A percentile compares a stretch with the other conserved stretches of the same genome.
Evolutionary conservation across 2,329 filamentous ascomycete species (phyloP).

Genomic region (Chaetoscypha palmicola): DNA sequence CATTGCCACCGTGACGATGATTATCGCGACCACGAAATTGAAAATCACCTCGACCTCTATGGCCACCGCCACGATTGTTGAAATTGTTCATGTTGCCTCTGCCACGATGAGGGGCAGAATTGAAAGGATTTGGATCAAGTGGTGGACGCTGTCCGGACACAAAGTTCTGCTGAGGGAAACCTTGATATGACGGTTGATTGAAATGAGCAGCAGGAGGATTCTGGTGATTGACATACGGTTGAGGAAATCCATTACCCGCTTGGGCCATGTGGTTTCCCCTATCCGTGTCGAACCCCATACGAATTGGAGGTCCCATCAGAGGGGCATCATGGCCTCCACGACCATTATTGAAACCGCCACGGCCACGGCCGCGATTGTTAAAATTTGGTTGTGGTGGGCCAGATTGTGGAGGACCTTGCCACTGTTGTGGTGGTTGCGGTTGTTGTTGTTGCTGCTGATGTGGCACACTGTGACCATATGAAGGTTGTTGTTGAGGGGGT

Average conservation of each 20-base stretch:
- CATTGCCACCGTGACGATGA: slow-evolving; percentile 25
- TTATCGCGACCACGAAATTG: slow-evolving; percentile 34
- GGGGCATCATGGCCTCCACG: slow-evolving; percentile 38
- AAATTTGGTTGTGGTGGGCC: slow-evolving; percentile 32
- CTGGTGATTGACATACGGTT: slow-evolving; percentile 31
- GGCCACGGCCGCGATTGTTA: slow-evolving; percentile 25
- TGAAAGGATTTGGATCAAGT: slow-evolving; percentile 32
- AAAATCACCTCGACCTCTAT: slow-evolving; percentile 34
- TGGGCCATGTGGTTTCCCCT: slow-evolving; percentile 36
- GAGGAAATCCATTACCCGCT: slow-evolving; percentile 38
- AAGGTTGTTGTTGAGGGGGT: slow-evolving; percentile 25
- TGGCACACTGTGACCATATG: slow-evolving; percentile 32
- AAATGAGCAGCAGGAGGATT: slow-evolving; percentile 25
- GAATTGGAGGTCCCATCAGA: slow-evolving; percentile 48
- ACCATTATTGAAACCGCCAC: slow-evolving; percentile 33
- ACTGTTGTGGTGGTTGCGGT: slow-evolving; percentile 29
- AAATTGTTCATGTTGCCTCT: slow-evolving; percentile 35
- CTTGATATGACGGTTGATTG: slow-evolving; percentile 32
- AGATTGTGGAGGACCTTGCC: slow-evolving; percentile 4
- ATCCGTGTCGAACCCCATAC: slow-evolving; percentile 47
- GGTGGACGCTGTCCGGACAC: slow-evolving; percentile 30
- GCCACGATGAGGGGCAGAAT: slow-evolving; percentile 33
- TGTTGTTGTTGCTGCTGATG: too few species aligned
- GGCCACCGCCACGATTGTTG: slow-evolving; percentile 18
- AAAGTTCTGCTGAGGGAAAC: slow-evolving; percentile 34